A percentile compares a stretch with the other conserved stretches of the same genome.
These are phyloP conservation scores for Tricholoma matsutake DNA, from an alignment of 768 basidiomycete genomes.

Conservation along the genomic window DNA sequence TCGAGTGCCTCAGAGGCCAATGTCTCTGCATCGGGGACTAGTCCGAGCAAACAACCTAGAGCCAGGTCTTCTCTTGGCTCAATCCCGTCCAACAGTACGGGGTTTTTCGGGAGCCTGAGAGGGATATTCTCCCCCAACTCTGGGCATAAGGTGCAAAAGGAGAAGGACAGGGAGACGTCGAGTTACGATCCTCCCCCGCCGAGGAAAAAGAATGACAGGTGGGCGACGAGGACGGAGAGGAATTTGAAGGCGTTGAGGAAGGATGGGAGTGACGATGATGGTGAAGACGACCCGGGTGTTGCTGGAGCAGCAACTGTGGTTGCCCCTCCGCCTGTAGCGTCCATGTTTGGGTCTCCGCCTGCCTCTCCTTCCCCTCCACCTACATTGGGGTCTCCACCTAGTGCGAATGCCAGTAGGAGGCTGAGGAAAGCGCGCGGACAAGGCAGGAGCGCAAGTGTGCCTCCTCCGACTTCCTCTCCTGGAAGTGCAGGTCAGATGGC, in stretches of 20 bases:
- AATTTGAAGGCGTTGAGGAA: slow-evolving; percentile 17
- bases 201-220: slow-evolving; percentile 7
- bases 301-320: background rate
- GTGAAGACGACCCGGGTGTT: background rate
- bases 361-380: slow-evolving; percentile 4
- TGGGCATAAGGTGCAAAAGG: background rate
- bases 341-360: slow-evolving; percentile 2
- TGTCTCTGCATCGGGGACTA: background rate
- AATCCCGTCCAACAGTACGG: background rate
- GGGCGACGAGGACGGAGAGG: slow-evolving; percentile 23
- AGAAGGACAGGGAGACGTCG: slow-evolving; percentile 4
- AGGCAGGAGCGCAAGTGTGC: slow-evolving; percentile 17
- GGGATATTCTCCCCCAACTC: slow-evolving; percentile 37
- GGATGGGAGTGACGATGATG: background rate
- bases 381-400: background rate
- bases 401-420: background rate
- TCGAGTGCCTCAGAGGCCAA: background rate
- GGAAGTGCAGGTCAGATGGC: background rate
- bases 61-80: background rate
- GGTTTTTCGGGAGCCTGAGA: slow-evolving; percentile 45
- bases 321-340: background rate
- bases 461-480: slow-evolving; percentile 2
- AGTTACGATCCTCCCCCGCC: background rate
- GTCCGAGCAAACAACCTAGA: background rate
- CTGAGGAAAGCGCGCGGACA: slow-evolving; percentile 4